Base-by-base conservation (phyloP, 305 asterid genomes). In the Nicotiana rustica region DNA sequence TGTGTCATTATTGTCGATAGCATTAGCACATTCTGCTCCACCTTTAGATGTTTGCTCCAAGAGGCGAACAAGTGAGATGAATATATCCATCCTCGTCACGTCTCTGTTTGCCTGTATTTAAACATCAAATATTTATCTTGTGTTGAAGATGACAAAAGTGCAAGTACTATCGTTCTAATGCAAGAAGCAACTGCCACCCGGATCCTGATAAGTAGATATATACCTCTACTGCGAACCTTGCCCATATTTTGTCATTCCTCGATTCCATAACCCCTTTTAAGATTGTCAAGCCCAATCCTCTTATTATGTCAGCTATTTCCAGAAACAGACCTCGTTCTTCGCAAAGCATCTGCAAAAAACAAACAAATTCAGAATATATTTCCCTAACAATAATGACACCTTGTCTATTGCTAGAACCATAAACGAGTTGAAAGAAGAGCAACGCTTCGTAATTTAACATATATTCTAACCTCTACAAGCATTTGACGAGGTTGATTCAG, bases 251-350 rank as follows among this genome's bases (percentile, higher is more conserved):
- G 90, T 91, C 94, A 41, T 90, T 88, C 29, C 90, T 92, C 80
- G 91, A 90, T 91, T 94, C 99, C 98, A 96, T 93, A 61, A 93
- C 92, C 38, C 99, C 99, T 88, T 93, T 96, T 68, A 96, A 90
- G 83, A 96, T 96, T 87, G 98, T 93, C 83, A 96, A 81, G 65
- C 98, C 98, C 81, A 94, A 87, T 60, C 99, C 98, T 89, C 96
- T 88, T 85, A 96, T 91, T 78, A 96, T 91, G 87, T 96, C 99
- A 6, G 99, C 98, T 87, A 96, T 94, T 86, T 96, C 99, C 80
- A 94, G 84, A 86, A 96, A 96, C 85, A 90, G 85, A n/a, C 98
- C 98, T 47, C 92, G 86, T 87, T 93, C 97, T 88, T 96, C 96
- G 68, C 97, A 96, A 41, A 94, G 94, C 98, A 96, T 94, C 99